Evolutionary conservation across 1,139 yeast genomes (phyloP).

Genomic region (Suzukiozyma palmioleophila): DNA sequence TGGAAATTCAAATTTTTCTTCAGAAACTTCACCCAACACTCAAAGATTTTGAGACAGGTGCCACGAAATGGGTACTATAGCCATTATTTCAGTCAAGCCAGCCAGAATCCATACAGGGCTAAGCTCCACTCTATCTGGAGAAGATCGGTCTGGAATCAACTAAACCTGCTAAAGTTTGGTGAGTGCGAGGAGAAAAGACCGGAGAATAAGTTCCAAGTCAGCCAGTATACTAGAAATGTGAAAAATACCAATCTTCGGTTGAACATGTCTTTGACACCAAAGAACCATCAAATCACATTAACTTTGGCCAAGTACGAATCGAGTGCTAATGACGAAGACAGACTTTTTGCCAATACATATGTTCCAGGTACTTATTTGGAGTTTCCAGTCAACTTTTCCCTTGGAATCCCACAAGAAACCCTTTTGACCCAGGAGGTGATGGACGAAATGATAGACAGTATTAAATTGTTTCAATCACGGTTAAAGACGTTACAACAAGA

Average conservation of each 20-base stretch:
- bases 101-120: constrained; percentile 17
- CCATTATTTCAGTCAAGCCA: constrained; percentile 21
- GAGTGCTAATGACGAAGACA: constrained; percentile 19
- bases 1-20: constrained; percentile 3
- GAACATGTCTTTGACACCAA: constrained; percentile 31
- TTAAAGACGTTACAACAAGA: constrained; percentile 32
- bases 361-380: constrained; percentile 49
- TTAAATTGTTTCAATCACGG: constrained; percentile 28
- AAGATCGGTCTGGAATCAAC: constrained; percentile 16
- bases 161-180: constrained; percentile 9
- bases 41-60: constrained; percentile 8
- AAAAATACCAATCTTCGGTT: constrained; percentile 11
- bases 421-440: constrained; percentile 46
- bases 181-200: not conserved
- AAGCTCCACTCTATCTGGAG: constrained; percentile 13
- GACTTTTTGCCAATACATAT: constrained; percentile 10
- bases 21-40: constrained; percentile 6
- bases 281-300: constrained; percentile 34
- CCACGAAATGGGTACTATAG: constrained; percentile 8
- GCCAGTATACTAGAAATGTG: not conserved
- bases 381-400: constrained; percentile 38
- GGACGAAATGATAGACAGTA: constrained; percentile 33
- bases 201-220: constrained; percentile 1
- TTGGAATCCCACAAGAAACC: constrained; percentile 46
- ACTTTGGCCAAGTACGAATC: constrained; percentile 33